Evolutionary conservation across 106 monocot genomes (phyloP).

Genomic region (Allium cepa): DNA sequence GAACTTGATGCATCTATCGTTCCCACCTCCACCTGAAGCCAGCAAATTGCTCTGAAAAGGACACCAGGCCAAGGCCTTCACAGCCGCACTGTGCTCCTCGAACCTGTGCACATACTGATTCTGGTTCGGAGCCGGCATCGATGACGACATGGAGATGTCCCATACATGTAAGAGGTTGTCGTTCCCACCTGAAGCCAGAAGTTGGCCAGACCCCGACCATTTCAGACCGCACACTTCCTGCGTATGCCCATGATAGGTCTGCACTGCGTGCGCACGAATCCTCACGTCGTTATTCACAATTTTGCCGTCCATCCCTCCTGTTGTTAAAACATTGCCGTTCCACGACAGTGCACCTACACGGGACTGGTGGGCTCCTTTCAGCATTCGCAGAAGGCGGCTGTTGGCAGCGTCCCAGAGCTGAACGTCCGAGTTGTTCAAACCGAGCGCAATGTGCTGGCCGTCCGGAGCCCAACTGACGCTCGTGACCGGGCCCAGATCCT

Average conservation of each 20-base stretch:
- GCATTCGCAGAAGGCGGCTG: slow-evolving; percentile 22
- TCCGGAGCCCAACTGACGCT: slow-evolving; percentile 74
- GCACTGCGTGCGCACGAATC: slow-evolving; percentile 8
- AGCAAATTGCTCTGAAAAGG: slow-evolving; percentile 60
- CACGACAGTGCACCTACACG: slow-evolving; percentile 17
- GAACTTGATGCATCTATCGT: slow-evolving; percentile 32
- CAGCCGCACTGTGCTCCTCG: slow-evolving; percentile 39
- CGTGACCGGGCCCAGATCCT: slow-evolving; percentile 52
- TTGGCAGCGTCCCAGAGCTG: slow-evolving; percentile 53
- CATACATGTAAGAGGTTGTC: slow-evolving; percentile 59
- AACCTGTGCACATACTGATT: slow-evolving; percentile 35
- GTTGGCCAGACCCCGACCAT: slow-evolving; percentile 26
- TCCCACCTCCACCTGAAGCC: slow-evolving; percentile 33
- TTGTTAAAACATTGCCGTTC: slow-evolving; percentile 18
- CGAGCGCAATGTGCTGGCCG: slow-evolving; percentile 47
- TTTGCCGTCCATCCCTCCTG: slow-evolving; percentile 21
- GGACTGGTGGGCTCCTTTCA: slow-evolving; percentile 16
- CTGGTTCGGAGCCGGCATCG: slow-evolving; percentile 9
- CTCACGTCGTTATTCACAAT: slow-evolving; percentile 26
- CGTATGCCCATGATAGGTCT: slow-evolving; percentile 13
- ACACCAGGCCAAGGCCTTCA: slow-evolving; percentile 67
- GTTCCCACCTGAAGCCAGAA: slow-evolving; percentile 51
- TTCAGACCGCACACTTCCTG: slow-evolving; percentile 24
- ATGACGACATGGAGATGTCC: slow-evolving; percentile 36
- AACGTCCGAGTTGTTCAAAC: slow-evolving; percentile 46